These are phyloP conservation scores for Puya raimondii DNA, from an alignment of 176 grass and related monocot genomes.

Conservation along the genomic window DNA sequence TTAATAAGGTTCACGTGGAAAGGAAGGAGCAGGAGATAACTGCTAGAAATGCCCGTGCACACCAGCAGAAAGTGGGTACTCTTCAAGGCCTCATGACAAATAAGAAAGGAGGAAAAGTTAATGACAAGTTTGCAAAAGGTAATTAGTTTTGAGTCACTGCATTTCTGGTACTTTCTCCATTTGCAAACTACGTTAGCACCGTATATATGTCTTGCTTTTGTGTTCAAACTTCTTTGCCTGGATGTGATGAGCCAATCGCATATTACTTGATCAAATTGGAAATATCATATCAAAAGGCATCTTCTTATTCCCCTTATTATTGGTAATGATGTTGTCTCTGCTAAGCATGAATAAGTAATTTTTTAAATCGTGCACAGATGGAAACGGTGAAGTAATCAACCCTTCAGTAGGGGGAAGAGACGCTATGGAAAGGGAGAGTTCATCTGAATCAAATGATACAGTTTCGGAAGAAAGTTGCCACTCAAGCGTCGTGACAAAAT, in stretches of 20 bases:
- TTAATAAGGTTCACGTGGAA: constrained; percentile 68
- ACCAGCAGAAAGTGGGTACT: constrained; percentile 49
- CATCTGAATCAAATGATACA: constrained; percentile 26
- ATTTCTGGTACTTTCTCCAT: constrained; percentile 13
- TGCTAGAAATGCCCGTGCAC: constrained; percentile 62
- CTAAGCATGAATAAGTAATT: background rate
- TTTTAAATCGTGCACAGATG: constrained; percentile 32
- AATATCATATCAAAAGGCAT: background rate
- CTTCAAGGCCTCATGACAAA: constrained; percentile 43
- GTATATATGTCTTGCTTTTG: constrained; percentile 6
- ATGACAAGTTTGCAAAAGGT: constrained; percentile 38
- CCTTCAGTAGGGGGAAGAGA: constrained; percentile 29
- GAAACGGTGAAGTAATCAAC: constrained; percentile 44
- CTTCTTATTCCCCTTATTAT: background rate
- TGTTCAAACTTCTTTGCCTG: background rate
- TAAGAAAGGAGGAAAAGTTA: constrained; percentile 27
- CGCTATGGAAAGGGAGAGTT: constrained; percentile 24
- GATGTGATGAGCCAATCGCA: background rate
- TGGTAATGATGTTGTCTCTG: constrained; percentile 4
- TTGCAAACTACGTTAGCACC: background rate
- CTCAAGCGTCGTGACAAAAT: constrained; percentile 25
- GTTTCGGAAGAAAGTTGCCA: constrained; percentile 29
- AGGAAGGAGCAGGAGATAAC: constrained; percentile 85
- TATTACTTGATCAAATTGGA: too few relatives aligned
- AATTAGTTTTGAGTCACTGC: constrained; percentile 16